A percentile compares a stretch with the other conserved stretches of the same genome.
Conservation (phyloP, 768 basidiomycete genomes). For the Crassisporium funariophilum region DNA sequence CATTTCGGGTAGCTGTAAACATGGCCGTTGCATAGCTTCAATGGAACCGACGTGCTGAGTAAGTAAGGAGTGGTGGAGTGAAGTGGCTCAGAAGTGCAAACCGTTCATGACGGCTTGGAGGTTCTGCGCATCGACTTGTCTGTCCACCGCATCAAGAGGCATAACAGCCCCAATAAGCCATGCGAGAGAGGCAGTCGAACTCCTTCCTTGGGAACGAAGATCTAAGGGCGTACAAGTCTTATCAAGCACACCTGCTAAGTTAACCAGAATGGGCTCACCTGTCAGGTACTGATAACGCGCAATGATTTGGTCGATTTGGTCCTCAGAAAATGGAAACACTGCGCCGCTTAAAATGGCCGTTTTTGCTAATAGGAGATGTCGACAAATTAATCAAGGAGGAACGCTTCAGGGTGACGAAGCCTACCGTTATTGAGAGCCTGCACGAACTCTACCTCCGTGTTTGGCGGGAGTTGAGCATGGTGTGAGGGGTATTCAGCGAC, state of each 20-base stretch:
- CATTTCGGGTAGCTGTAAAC: no score
- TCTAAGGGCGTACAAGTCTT: slow-evolving; percentile 18
- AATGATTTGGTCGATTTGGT: slow-evolving; percentile 41
- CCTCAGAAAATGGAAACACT: slow-evolving; percentile 37
- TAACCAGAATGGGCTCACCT: slow-evolving; percentile 36
- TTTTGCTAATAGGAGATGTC: slow-evolving; percentile 26
- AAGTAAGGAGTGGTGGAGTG: no score
- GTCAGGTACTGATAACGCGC: slow-evolving; percentile 37
- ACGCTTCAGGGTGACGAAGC: slow-evolving; percentile 1
- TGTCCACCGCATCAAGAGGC: slow-evolving; percentile 40
- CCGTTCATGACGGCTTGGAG: slow-evolving; percentile 36
- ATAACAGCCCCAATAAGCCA: slow-evolving; percentile 48
- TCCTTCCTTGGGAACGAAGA: slow-evolving; percentile 31
- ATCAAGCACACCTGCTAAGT: slow-evolving; percentile 1
- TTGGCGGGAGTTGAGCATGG: slow-evolving; percentile 36
- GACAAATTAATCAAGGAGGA: slow-evolving; percentile 4
- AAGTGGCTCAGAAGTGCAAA: slow-evolving; percentile 28
- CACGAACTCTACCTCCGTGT: slow-evolving; percentile 36
- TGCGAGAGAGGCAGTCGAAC: slow-evolving; percentile 32
- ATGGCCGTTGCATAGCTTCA: no score
- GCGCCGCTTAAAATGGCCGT: slow-evolving; percentile 29
- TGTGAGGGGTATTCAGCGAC: slow-evolving; percentile 47
- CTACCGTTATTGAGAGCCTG: slow-evolving; percentile 34
- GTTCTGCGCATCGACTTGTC: slow-evolving; percentile 29
- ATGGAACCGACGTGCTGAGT: no score